Percentiles rank a stretch among this genome's conserved stretches.
These are phyloP conservation scores for Termitomyces sp. DNA, from an alignment of 768 basidiomycete genomes.

Conservation along the genomic window DNA sequence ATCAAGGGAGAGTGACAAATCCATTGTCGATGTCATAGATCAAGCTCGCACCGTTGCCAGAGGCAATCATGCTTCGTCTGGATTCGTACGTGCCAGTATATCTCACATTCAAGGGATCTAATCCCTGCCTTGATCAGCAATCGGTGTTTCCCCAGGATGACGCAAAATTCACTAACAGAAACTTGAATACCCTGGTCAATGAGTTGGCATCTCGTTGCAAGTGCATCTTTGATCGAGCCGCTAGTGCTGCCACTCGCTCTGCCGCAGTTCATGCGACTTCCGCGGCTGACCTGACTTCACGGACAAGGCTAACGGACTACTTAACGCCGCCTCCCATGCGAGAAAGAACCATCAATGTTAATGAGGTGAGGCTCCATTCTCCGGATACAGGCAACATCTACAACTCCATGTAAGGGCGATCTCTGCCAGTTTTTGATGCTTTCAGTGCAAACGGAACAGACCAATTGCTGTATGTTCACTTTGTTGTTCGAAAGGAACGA, in stretches of 20 bases:
- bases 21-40: constrained; percentile 40
- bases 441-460: constrained; percentile 38
- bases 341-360: constrained; percentile 49
- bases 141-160: constrained; percentile 43
- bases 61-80: constrained; percentile 48
- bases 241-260: constrained; percentile 61
- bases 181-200: constrained; percentile 62
- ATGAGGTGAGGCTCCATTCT: constrained; percentile 43
- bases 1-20: constrained; percentile 33
- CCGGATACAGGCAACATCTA: constrained; percentile 24
- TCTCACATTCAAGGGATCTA: constrained; percentile 5
- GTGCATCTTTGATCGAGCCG: constrained; percentile 58
- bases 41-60: constrained; percentile 46
- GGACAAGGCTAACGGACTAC: constrained; percentile 26
- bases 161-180: constrained; percentile 60
- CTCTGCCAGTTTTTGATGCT: constrained; percentile 53
- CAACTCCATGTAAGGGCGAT: constrained; percentile 35
- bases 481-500: constrained; percentile 13
- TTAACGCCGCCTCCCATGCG: constrained; percentile 38
- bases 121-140: constrained; percentile 11
- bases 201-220: constrained; percentile 62
- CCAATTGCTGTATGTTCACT: constrained; percentile 43
- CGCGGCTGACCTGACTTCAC: constrained; percentile 24
- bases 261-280: constrained; percentile 33
- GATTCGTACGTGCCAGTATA: constrained; percentile 40